A percentile compares a stretch with the other conserved stretches of the same genome.
Conservation (phyloP, 169 alveolate genomes). For the Cryptosporidium bovis region DNA sequence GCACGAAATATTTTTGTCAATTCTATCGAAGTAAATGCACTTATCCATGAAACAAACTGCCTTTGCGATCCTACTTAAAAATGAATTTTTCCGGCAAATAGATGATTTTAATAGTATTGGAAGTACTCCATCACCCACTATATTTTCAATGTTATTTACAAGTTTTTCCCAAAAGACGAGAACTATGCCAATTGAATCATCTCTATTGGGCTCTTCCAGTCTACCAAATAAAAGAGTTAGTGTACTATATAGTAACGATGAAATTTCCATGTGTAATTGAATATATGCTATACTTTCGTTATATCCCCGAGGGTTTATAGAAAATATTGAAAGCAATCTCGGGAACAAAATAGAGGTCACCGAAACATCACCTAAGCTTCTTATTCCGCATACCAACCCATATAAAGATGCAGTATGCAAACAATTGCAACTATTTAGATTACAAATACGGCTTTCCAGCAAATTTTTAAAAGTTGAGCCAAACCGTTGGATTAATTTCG, state of each 20-base stretch:
- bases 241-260: constrained; percentile 5
- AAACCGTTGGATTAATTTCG: constrained; percentile 8
- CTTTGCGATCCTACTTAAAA: not conserved
- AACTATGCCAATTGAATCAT: not conserved
- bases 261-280: constrained; percentile 9
- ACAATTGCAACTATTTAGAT: constrained; percentile 17
- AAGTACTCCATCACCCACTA: constrained; percentile 54
- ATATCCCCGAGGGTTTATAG: constrained; percentile 4
- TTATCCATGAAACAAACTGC: constrained; percentile 47
- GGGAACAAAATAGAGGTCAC: constrained; percentile 26
- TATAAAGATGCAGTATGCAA: constrained; percentile 60
- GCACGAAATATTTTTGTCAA: constrained; percentile 20
- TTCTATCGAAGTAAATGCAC: constrained; percentile 7
- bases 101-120: constrained; percentile 17
- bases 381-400: constrained; percentile 66
- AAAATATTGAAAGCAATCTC: constrained; percentile 21
- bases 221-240: not conserved
- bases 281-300: constrained; percentile 12
- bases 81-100: not conserved
- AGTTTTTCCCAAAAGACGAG: constrained; percentile 22
- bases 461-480: constrained; percentile 1
- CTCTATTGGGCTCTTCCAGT: not conserved
- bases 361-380: constrained; percentile 48
- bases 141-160: constrained; percentile 5
- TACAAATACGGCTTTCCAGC: constrained; percentile 4